Conservation (phyloP, 768 basidiomycete species). For the Mycena polygramma region DNA sequence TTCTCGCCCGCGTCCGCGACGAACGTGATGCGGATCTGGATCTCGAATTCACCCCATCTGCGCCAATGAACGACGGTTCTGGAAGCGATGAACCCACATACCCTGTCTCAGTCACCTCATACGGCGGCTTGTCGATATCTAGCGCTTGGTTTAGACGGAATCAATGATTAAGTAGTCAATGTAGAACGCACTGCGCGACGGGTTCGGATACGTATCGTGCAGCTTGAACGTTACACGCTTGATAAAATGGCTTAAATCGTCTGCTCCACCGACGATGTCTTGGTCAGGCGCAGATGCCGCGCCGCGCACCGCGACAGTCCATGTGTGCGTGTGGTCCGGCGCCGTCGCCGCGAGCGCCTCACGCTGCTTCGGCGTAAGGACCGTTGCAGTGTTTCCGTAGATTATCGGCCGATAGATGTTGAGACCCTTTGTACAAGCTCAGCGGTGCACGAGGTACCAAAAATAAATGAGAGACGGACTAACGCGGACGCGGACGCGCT, state of each 20-base stretch:
- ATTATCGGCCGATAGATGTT: slow-evolving; percentile 92
- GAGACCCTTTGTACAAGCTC: slow-evolving; percentile 69
- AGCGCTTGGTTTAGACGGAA: not conserved
- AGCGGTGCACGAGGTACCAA: slow-evolving; percentile 27
- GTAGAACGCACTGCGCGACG: slow-evolving; percentile 82
- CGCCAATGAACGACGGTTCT: not conserved
- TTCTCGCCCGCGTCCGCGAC: slow-evolving; percentile 93
- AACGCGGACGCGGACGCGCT: slow-evolving; percentile 86
- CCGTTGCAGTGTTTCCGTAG: slow-evolving; percentile 93
- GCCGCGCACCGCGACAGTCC: slow-evolving; percentile 96
- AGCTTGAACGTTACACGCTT: slow-evolving; percentile 98
- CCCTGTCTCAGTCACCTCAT: slow-evolving; percentile 97
- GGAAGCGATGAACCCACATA: slow-evolving; percentile 44
- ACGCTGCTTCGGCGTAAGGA: slow-evolving; percentile 81
- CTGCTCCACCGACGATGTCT: slow-evolving; percentile 88
- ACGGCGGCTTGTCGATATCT: slow-evolving; percentile 95
- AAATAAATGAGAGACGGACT: slow-evolving; percentile 47
- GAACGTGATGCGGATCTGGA: slow-evolving; percentile 93
- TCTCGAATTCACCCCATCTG: slow-evolving; percentile 99
- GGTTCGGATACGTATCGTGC: slow-evolving; percentile 96
- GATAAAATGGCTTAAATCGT: slow-evolving; percentile 92
- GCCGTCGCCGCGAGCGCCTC: slow-evolving; percentile 62
- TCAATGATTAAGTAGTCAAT: not conserved
- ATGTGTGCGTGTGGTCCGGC: slow-evolving; percentile 91
- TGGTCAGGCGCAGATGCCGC: slow-evolving; percentile 82